Base-by-base conservation (phyloP, 2,329 filamentous ascomycete genomes). In the Exophiala sp. region DNA sequence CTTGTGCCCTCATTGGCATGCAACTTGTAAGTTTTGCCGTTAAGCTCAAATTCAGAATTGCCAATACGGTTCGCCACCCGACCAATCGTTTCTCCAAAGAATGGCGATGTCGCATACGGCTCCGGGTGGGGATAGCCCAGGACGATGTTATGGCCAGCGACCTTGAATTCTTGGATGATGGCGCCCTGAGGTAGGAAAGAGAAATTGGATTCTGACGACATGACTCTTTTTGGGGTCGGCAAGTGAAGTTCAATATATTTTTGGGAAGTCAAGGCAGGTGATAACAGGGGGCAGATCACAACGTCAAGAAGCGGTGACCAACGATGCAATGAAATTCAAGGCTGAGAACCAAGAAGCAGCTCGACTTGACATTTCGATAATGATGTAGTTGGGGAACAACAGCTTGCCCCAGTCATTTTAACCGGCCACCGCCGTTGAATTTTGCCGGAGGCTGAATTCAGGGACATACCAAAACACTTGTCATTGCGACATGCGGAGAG, bases 31-130 rank as follows among this genome's bases (percentile, higher is more conserved):
- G 79, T 75, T 65, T 82, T 80, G 11, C 79, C 78, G 71, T 96
- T 96, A 63, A 96, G 73, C 47, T 78, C 78, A 68, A 96, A 84
- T 62, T 82, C 78, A 21, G 85, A 90, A 65, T 80, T 77, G 52
- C 83, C 81, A 68, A 96, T 84, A 53, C 92, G 86, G 75, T 97
- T 97, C 57, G 91, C 81, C 29, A 83, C 78, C 36, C 82, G 88
- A 51, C 94, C 94, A 69, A 97, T 96, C 41, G 90, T 97, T 70
- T 92, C 91, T 60, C 94, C 92, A 68, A 96, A 97, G 76, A 85
- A 91, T 1, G 89, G 85, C 9, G 72, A 75, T 74, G 94, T 92
- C 61, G 80, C 80, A 75, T 96, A 96, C 57, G 86, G 82, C 41
- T 87, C 83, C 49, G 87, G 81, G 11, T 80, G 84, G 14, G 88